A percentile compares a stretch with the other conserved stretches of the same genome.
These are phyloP conservation scores for Penicillium chermesinum DNA, from an alignment of 495 filamentous ascomycete species.

Conservation along the genomic window DNA sequence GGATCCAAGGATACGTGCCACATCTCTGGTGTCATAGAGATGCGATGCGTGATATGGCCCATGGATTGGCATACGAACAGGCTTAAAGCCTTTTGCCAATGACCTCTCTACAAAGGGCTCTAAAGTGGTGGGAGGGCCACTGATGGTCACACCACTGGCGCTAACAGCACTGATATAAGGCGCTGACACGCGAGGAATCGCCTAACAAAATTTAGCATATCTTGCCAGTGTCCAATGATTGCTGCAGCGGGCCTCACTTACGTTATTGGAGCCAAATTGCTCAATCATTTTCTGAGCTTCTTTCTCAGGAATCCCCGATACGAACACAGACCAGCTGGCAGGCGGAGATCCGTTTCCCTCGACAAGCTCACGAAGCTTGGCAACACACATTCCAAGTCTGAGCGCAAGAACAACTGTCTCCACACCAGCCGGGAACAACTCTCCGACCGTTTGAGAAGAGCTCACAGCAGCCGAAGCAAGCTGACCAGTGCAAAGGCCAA, in stretches of 20 bases:
- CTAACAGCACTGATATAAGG: conserved; percentile 74
- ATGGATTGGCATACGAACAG: conserved; percentile 63
- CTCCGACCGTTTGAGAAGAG: conserved; percentile 59
- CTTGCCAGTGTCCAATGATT: conserved; percentile 17
- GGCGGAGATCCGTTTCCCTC: conserved; percentile 21
- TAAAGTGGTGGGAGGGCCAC: conserved; percentile 67
- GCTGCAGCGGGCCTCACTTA: conserved; percentile 29
- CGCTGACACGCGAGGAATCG: conserved; percentile 53
- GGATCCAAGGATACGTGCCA: conserved; percentile 53
- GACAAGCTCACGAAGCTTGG: conserved; percentile 33
- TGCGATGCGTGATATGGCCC: conserved; percentile 80
- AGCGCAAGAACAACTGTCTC: conserved; percentile 71
- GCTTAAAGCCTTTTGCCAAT: conserved; percentile 50
- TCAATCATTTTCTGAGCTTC: conserved; percentile 27
- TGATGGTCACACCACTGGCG: conserved; percentile 65
- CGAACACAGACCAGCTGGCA: conserved; percentile 36
- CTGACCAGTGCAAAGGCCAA: conserved; percentile 62
- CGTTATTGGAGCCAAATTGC: conserved; percentile 34
- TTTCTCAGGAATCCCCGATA: conserved; percentile 31
- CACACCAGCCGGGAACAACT: conserved; percentile 62
- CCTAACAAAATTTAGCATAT: conserved; percentile 32
- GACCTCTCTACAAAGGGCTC: conserved; percentile 51
- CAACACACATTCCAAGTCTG: conserved; percentile 58
- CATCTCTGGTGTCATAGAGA: conserved; percentile 56
- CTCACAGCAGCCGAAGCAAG: conserved; percentile 69